Evolutionary conservation across 2,329 filamentous ascomycete species (phyloP).

Genomic region (Geoglossum cookeanum): DNA sequence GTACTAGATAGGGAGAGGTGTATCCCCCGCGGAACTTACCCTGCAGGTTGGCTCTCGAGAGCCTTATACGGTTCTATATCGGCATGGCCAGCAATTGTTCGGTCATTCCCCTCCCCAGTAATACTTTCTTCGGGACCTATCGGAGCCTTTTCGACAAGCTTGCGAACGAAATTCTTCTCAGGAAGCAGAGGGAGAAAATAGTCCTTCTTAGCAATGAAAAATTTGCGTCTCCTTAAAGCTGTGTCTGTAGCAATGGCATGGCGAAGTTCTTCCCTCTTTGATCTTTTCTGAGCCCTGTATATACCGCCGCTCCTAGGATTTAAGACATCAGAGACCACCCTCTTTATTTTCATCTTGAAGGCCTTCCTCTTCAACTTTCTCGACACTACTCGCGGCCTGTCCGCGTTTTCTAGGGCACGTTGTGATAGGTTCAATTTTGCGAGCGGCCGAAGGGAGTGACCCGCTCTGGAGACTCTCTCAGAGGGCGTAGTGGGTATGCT

Average conservation of each 20-base stretch:
- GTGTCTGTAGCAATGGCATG: constrained; percentile 9
- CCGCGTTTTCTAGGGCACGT: constrained; percentile 9
- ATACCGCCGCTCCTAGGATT: background rate
- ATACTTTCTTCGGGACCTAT: constrained; percentile 6
- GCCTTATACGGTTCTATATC: constrained; percentile 19
- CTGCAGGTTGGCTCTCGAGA: constrained; percentile 24
- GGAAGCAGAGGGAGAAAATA: constrained; percentile 29
- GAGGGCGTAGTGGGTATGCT: background rate
- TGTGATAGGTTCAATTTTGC: constrained; percentile 7
- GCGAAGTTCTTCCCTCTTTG: constrained; percentile 6
- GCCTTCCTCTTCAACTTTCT: background rate
- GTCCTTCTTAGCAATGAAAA: constrained; percentile 25
- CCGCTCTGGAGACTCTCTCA: constrained; percentile 8
- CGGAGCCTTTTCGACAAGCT: constrained; percentile 14
- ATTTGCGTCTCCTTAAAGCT: constrained; percentile 24
- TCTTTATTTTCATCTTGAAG: background rate
- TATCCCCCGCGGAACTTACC: constrained; percentile 12
- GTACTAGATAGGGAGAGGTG: background rate
- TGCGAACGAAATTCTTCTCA: constrained; percentile 23
- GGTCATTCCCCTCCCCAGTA: background rate
- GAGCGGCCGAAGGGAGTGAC: constrained; percentile 9
- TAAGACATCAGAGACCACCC: background rate
- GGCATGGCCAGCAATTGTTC: background rate
- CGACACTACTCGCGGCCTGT: constrained; percentile 2
- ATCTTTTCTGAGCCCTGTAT: background rate